phyloP scores from a whole-genome alignment of 768 basidiomycete genomes.

The Suillus lakei region DNA sequence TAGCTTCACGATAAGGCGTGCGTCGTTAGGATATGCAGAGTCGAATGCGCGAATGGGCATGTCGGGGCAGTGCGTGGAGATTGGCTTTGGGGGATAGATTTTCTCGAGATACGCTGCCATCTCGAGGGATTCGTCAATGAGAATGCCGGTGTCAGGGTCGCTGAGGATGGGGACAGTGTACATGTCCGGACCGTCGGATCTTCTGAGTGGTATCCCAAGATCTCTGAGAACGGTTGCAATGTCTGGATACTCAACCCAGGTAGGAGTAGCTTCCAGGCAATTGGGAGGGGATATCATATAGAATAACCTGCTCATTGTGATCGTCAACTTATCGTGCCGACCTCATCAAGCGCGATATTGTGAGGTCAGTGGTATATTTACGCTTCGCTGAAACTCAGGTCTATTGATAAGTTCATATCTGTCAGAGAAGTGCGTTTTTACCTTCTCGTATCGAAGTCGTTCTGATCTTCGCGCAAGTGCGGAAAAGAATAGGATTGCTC shows the following conservation, averaged over 20 bases:
- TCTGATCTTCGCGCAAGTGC: no score
- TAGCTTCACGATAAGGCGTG: slow-evolving; percentile 15
- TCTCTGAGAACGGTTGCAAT: slow-evolving; percentile 42
- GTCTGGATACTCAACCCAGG: slow-evolving; percentile 56
- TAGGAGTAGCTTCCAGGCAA: slow-evolving; percentile 29
- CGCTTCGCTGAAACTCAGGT: no score
- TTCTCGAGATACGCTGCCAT: slow-evolving; percentile 54
- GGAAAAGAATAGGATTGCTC: no score
- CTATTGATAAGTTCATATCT: no score
- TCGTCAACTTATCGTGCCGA: background rate
- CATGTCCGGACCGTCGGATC: slow-evolving; percentile 24
- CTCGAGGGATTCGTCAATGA: slow-evolving; percentile 43
- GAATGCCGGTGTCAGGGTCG: slow-evolving; percentile 41
- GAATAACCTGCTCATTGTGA: slow-evolving; percentile 14
- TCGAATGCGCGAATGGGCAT: slow-evolving; percentile 40
- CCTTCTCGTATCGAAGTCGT: no score
- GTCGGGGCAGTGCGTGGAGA: slow-evolving; percentile 27
- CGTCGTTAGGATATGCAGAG: slow-evolving; percentile 35
- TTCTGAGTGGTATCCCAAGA: slow-evolving; percentile 14
- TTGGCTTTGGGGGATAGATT: slow-evolving; percentile 39
- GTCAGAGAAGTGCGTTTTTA: no score
- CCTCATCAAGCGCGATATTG: background rate
- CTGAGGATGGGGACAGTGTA: slow-evolving; percentile 53
- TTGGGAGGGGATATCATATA: slow-evolving; percentile 33
- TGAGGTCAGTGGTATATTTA: no score